These are phyloP conservation scores for Solanum chilense DNA, from an alignment of 257 asterid genomes.

Conservation along the genomic window DNA sequence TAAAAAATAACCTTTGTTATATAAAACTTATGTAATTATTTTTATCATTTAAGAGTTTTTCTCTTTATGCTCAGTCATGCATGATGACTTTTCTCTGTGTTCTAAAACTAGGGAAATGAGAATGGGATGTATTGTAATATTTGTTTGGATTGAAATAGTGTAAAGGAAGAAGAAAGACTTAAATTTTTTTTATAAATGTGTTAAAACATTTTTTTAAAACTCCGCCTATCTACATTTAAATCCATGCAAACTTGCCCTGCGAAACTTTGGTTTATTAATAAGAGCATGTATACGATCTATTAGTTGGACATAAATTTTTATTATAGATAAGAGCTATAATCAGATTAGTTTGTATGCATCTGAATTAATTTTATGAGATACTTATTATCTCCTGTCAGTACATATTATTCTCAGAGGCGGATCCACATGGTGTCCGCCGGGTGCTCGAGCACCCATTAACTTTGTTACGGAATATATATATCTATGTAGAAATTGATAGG, in stretches of 20 bases:
- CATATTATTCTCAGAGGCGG: background rate
- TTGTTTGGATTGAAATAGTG: background rate
- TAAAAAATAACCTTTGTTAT: background rate
- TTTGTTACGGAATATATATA: too few species aligned
- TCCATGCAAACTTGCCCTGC: too few species aligned
- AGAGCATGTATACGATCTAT: background rate
- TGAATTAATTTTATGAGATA: background rate
- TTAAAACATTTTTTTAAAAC: too few species aligned
- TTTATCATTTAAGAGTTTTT: background rate
- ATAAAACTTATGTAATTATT: background rate
- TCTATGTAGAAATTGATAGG: too few species aligned
- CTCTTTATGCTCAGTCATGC: background rate
- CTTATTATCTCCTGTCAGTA: background rate
- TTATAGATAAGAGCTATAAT: too few species aligned
- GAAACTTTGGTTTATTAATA: background rate
- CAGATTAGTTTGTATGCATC: background rate
- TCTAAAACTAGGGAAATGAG: background rate
- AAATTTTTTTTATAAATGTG: too few species aligned
- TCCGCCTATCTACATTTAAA: too few species aligned
- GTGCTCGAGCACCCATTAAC: too few species aligned
- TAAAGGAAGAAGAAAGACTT: background rate
- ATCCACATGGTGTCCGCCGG: too few species aligned
- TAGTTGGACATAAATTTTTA: background rate
- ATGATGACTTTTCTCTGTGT: background rate
- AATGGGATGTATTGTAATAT: background rate